Percentiles rank a stretch among this genome's conserved stretches.
These are phyloP conservation scores for Alloteropsis semialata DNA, from an alignment of 176 grass and related monocot genomes.

Conservation along the genomic window DNA sequence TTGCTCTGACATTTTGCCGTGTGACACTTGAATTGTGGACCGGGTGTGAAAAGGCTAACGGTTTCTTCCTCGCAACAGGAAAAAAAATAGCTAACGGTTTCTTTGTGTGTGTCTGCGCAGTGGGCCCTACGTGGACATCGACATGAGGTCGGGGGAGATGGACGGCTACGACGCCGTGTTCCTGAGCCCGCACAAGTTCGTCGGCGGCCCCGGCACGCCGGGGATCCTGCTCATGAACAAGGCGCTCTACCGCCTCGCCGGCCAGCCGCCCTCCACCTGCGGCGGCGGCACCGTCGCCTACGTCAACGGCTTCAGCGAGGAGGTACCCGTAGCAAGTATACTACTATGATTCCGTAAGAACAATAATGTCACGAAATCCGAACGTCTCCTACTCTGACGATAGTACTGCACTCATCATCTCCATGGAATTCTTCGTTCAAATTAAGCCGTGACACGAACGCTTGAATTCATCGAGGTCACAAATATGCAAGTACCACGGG, in stretches of 20 bases:
- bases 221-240: slow-evolving; percentile 76
- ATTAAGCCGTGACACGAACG: too few species aligned
- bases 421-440: too few species aligned
- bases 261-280: slow-evolving; percentile 54
- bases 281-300: slow-evolving; percentile 83
- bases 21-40: too few species aligned
- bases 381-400: too few species aligned
- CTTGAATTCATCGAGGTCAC: not conserved
- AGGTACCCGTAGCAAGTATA: slow-evolving; percentile 4
- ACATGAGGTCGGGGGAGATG: slow-evolving; percentile 61
- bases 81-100: not conserved
- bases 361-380: not conserved
- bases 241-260: slow-evolving; percentile 57
- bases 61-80: not conserved
- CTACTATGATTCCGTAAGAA: too few species aligned
- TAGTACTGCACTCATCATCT: too few species aligned
- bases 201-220: slow-evolving; percentile 70
- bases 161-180: slow-evolving; percentile 92
- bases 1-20: not conserved
- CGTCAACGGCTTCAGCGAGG: slow-evolving; percentile 59
- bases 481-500: not conserved
- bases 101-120: not conserved
- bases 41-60: not conserved
- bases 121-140: slow-evolving; percentile 78
- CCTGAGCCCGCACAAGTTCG: slow-evolving; percentile 90